Evolutionary conservation across 345 rosid genomes (phyloP).

Genomic region (Tarenaya hassleriana): DNA sequence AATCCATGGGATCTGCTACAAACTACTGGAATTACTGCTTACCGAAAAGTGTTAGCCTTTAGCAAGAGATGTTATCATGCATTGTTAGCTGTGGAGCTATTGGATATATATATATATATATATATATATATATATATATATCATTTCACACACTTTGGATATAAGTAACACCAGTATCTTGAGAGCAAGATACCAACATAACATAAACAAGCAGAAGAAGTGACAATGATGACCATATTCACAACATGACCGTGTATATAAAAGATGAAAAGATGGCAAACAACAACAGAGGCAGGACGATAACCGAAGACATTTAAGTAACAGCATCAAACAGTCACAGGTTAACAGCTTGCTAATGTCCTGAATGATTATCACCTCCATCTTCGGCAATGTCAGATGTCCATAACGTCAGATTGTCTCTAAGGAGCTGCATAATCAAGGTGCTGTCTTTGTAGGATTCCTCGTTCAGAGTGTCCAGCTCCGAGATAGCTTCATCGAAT

Average conservation of each 20-base stretch:
- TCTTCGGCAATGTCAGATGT: conserved; percentile 65
- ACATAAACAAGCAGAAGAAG: conserved; percentile 1
- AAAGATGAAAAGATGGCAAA: no score
- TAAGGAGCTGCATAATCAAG: conserved; percentile 62
- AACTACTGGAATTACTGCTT: no score
- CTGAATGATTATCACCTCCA: conserved; percentile 39
- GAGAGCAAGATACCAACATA: conserved; percentile 1
- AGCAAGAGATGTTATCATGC: no score
- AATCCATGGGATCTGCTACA: no score
- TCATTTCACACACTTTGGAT: conserved; percentile 1
- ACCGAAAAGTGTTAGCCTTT: no score
- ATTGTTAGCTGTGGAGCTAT: no score
- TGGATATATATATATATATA: no score
- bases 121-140: no score
- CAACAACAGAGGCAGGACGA: not conserved
- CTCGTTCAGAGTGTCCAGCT: conserved; percentile 56
- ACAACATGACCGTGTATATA: no score
- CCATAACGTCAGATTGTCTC: conserved; percentile 76
- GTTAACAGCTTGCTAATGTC: conserved; percentile 11
- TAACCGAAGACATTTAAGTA: not conserved
- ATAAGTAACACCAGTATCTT: not conserved
- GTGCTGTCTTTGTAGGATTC: conserved; percentile 78
- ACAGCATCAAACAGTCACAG: not conserved
- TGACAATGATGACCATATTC: conserved; percentile 3
- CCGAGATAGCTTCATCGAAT: conserved; percentile 72